A percentile compares a stretch with the other conserved stretches of the same genome.
These are phyloP conservation scores for Pythium periplocum DNA, from an alignment of 352 stramenopile species.

Conservation along the genomic window DNA sequence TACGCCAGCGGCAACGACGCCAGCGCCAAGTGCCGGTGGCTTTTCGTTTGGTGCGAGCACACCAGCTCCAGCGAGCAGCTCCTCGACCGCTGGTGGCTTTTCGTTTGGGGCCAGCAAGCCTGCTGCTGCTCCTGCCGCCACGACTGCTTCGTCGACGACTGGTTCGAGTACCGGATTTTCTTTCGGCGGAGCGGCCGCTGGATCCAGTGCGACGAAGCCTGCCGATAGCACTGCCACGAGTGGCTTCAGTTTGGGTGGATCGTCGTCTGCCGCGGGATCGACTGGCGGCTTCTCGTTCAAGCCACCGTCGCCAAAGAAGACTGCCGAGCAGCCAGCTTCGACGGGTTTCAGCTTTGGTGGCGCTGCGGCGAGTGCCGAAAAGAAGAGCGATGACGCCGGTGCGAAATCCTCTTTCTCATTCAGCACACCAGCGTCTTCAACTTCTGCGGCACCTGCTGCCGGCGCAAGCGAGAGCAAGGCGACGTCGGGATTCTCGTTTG, in stretches of 20 bases:
- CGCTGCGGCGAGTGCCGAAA: neutral
- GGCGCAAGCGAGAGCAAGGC: conserved; percentile 8
- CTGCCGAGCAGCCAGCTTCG: conserved; percentile 3
- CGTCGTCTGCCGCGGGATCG: neutral
- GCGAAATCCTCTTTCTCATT: neutral
- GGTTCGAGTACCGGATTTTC: conserved; percentile 10
- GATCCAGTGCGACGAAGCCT: neutral
- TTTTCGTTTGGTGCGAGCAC: conserved; percentile 11
- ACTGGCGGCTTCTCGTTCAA: conserved; percentile 18
- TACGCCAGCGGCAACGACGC: conserved; percentile 13
- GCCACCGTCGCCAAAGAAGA: conserved; percentile 22
- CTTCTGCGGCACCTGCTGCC: conserved; percentile 8
- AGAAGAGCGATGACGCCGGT: neutral
- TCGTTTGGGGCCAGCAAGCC: conserved; percentile 6
- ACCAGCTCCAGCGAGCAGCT: neutral
- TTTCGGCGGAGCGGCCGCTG: neutral
- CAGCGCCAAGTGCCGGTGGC: conserved; percentile 1
- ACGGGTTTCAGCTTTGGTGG: conserved; percentile 2
- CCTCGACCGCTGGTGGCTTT: conserved; percentile 1
- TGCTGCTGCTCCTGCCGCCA: neutral
- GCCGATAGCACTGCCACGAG: neutral
- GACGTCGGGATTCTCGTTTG: conserved; percentile 24
- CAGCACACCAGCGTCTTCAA: conserved; percentile 12
- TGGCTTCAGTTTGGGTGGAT: conserved; percentile 18
- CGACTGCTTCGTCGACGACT: neutral